A percentile compares a stretch with the other conserved stretches of the same genome.
phyloP scores from a whole-genome alignment of 257 asterid species.

The Jacaranda copaia region DNA sequence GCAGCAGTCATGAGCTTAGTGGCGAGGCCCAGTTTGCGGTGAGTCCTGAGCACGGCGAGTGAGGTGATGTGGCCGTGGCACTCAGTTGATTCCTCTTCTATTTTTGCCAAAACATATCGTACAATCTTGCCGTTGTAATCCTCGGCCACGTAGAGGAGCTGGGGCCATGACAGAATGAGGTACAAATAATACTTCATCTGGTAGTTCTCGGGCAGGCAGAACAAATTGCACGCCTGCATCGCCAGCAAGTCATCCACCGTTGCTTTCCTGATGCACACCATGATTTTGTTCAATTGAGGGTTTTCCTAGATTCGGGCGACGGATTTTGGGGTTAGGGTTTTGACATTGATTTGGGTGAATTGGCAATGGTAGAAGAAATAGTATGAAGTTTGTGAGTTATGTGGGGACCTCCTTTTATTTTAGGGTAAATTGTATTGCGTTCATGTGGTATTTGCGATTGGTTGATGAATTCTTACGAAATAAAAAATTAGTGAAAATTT shows the following conservation, averaged over 20 bases:
- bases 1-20: conserved; percentile 99
- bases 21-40: conserved; percentile 92
- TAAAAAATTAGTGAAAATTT: too few relatives aligned
- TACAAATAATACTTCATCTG: conserved; percentile 98
- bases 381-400: too few relatives aligned
- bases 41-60: conserved; percentile 95
- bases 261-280: conserved; percentile 98
- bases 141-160: conserved; percentile 97
- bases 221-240: conserved; percentile 94
- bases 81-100: conserved; percentile 96
- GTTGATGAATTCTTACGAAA: too few relatives aligned
- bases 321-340: conserved; percentile 32
- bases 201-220: conserved; percentile 95
- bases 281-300: conserved; percentile 30
- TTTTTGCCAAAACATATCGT: conserved; percentile 93
- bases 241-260: conserved; percentile 89
- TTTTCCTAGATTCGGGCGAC: neutral
- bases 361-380: too few relatives aligned
- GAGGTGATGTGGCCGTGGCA: conserved; percentile 99
- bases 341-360: conserved; percentile 10
- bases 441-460: too few relatives aligned
- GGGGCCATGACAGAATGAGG: conserved; percentile 99
- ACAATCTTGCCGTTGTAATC: conserved; percentile 96
- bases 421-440: too few relatives aligned
- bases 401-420: too few relatives aligned